Conservation (phyloP, 2,329 filamentous ascomycete genomes). For the Fusarium decemcellulare region DNA sequence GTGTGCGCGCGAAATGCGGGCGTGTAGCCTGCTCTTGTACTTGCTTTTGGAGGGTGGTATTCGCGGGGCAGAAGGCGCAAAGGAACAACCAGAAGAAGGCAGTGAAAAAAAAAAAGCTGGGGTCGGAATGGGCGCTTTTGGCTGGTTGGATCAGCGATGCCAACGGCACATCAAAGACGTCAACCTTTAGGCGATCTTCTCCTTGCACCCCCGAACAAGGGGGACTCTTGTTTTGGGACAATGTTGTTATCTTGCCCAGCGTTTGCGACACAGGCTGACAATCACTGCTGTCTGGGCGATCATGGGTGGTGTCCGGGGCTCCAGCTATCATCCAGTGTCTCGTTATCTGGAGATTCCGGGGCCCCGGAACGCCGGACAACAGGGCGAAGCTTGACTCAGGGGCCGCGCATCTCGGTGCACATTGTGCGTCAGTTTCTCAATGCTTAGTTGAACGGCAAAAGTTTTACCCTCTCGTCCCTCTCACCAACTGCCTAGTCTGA, state of each 20-base stretch:
- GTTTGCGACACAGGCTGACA: constrained; percentile 15
- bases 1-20: constrained; percentile 34
- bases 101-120: constrained; percentile 30
- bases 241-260: constrained; percentile 16
- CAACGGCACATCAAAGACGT: constrained; percentile 32
- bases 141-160: constrained; percentile 32
- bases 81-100: neutral
- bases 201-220: neutral
- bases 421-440: constrained; percentile 17
- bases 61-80: constrained; percentile 22
- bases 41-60: constrained; percentile 38
- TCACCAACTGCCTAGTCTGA: neutral
- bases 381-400: constrained; percentile 27
- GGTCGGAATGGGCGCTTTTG: constrained; percentile 34
- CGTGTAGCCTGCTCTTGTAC: constrained; percentile 15
- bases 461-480: neutral
- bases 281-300: constrained; percentile 18
- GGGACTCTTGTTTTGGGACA: neutral
- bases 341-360: constrained; percentile 32
- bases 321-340: constrained; percentile 29
- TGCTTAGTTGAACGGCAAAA: constrained; percentile 7
- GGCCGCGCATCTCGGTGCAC: constrained; percentile 16
- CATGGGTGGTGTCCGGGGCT: constrained; percentile 11
- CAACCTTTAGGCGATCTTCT: constrained; percentile 32
- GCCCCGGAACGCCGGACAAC: constrained; percentile 27